phyloP scores from a whole-genome alignment of 2,329 filamentous ascomycete species.

The Ceratocystis colombiana region DNA sequence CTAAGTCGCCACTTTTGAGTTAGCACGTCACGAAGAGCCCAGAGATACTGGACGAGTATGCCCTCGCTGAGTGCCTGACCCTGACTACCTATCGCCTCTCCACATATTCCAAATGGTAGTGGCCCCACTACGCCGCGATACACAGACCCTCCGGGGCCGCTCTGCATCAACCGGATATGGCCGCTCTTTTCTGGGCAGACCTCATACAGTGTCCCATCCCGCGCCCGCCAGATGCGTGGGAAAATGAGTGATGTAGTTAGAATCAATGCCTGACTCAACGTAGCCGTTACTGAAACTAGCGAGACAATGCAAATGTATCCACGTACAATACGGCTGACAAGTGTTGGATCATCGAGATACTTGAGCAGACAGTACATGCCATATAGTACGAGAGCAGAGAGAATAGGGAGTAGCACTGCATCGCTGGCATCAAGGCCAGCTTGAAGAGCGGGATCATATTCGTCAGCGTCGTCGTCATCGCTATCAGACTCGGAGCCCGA shows the following conservation, averaged over 20 bases:
- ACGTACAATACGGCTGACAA: slow-evolving; percentile 73
- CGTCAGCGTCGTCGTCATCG: slow-evolving; percentile 38
- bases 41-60: slow-evolving; percentile 31
- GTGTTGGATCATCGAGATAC: slow-evolving; percentile 68
- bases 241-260: slow-evolving; percentile 59
- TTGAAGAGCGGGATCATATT: slow-evolving; percentile 44
- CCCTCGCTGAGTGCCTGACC: neutral
- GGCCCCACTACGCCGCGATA: slow-evolving; percentile 25
- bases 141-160: slow-evolving; percentile 26
- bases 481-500: slow-evolving; percentile 29
- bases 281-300: slow-evolving; percentile 61
- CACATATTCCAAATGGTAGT: slow-evolving; percentile 29
- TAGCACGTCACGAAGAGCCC: slow-evolving; percentile 44
- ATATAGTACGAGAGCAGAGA: slow-evolving; percentile 61
- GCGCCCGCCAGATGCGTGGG: slow-evolving; percentile 54
- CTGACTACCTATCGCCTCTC: neutral
- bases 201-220: slow-evolving; percentile 37
- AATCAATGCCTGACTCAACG: slow-evolving; percentile 62
- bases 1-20: slow-evolving; percentile 44
- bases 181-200: slow-evolving; percentile 32
- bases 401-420: slow-evolving; percentile 72
- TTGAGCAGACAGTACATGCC: slow-evolving; percentile 82
- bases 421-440: slow-evolving; percentile 47
- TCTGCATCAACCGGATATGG: slow-evolving; percentile 23
- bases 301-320: slow-evolving; percentile 75